phyloP scores from a whole-genome alignment of 306 rosid genomes.

The Lablab purpureus region DNA sequence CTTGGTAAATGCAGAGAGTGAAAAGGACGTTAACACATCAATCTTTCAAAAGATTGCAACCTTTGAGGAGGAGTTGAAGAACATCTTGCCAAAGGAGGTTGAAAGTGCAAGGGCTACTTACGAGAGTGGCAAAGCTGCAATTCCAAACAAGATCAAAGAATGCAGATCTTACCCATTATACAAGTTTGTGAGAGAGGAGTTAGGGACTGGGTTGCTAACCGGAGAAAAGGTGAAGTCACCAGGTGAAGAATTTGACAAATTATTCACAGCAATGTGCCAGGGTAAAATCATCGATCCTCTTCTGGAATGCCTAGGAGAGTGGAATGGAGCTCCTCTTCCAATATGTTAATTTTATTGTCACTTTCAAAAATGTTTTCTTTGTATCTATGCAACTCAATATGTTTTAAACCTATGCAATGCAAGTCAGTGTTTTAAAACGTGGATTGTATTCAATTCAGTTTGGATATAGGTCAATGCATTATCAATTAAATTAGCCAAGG shows the following conservation, averaged over 20 bases:
- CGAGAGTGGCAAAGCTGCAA: slow-evolving; percentile 62
- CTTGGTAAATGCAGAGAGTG: slow-evolving; percentile 59
- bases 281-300: slow-evolving; percentile 87
- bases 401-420: too few relatives aligned
- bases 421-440: too few relatives aligned
- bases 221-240: slow-evolving; percentile 81
- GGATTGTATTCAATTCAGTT: too few relatives aligned
- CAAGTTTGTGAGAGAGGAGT: slow-evolving; percentile 79
- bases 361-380: slow-evolving; percentile 11
- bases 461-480: too few relatives aligned
- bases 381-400: not conserved
- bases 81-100: slow-evolving; percentile 75
- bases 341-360: slow-evolving; percentile 51
- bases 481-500: too few relatives aligned
- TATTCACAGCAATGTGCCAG: slow-evolving; percentile 74
- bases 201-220: slow-evolving; percentile 59
- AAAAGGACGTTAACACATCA: slow-evolving; percentile 71
- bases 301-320: slow-evolving; percentile 69
- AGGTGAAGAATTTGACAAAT: slow-evolving; percentile 80
- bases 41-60: slow-evolving; percentile 81
- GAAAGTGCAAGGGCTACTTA: slow-evolving; percentile 66
- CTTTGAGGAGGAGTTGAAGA: slow-evolving; percentile 76
- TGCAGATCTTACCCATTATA: slow-evolving; percentile 90
- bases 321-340: slow-evolving; percentile 92
- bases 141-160: slow-evolving; percentile 68